Conservation (phyloP, 805 yeast species). For the Starmerella tilneyi region DNA sequence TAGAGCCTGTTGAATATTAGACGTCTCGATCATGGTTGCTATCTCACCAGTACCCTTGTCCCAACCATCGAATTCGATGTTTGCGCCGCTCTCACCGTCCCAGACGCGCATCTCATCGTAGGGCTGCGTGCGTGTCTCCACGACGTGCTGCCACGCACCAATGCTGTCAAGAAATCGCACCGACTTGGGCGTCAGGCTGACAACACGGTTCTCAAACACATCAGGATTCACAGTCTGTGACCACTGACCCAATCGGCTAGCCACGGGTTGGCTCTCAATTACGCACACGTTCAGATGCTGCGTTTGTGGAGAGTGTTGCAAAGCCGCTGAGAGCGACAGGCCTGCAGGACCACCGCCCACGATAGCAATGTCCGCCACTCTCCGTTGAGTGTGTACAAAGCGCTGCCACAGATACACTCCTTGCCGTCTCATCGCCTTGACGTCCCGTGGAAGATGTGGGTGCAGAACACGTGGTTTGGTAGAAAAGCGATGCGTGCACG, state of each 20-base stretch:
- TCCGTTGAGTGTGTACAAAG: conserved; percentile 8
- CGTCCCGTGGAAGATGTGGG: too few species aligned
- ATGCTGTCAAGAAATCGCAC: conserved; percentile 53
- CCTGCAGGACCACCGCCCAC: conserved; percentile 99
- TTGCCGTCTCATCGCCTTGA: not conserved
- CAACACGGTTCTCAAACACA: conserved; percentile 64
- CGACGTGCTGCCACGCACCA: conserved; percentile 66
- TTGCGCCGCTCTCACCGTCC: conserved; percentile 67
- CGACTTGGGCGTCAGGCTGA: conserved; percentile 76
- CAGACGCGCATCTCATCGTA: conserved; percentile 78
- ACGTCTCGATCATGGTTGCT: conserved; percentile 82
- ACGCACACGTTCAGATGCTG: conserved; percentile 51
- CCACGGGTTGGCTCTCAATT: conserved; percentile 60
- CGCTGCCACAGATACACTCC: not conserved
- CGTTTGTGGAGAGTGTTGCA: conserved; percentile 55
- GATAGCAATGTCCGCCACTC: conserved; percentile 54
- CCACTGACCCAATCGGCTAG: conserved; percentile 41
- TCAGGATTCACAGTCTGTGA: conserved; percentile 34
- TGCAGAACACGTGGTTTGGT: too few species aligned
- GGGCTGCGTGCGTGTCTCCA: conserved; percentile 59
- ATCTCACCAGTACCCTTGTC: conserved; percentile 33
- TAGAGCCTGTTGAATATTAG: conserved; percentile 71
- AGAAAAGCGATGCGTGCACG: too few species aligned
- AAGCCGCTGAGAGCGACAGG: conserved; percentile 68
- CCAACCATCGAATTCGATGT: conserved; percentile 60